phyloP scores from a whole-genome alignment of 257 asterid genomes.

The Penstemon davidsonii region DNA sequence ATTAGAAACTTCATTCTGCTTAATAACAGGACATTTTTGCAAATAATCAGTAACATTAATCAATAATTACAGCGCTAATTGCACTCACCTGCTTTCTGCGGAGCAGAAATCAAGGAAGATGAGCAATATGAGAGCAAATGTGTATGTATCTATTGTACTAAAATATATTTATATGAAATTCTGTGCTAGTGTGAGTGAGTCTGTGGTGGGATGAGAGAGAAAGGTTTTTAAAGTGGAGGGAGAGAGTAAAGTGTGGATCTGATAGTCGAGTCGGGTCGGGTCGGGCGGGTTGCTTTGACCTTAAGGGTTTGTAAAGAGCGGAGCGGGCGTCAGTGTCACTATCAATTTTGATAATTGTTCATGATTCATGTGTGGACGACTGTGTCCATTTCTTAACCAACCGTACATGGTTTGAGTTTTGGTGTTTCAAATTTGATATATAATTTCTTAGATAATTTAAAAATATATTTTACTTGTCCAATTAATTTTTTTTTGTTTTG shows the following conservation, averaged over 20 bases:
- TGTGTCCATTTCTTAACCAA: slow-evolving; percentile 28
- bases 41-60: not conserved
- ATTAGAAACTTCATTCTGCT: slow-evolving; percentile 1
- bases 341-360: slow-evolving; percentile 30
- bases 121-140: not conserved
- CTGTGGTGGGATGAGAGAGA: slow-evolving; percentile 18
- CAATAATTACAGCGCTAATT: not conserved
- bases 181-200: slow-evolving; percentile 18
- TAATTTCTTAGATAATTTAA: not conserved
- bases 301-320: slow-evolving; percentile 39
- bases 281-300: slow-evolving; percentile 56
- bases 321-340: slow-evolving; percentile 46
- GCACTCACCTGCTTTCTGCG: slow-evolving; percentile 32
- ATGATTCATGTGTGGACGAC: slow-evolving; percentile 39
- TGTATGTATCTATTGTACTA: not conserved
- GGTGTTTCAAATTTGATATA: not conserved
- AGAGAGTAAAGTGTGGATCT: slow-evolving; percentile 33
- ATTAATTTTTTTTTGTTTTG: too few relatives aligned
- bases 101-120: slow-evolving; percentile 26
- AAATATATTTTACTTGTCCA: too few relatives aligned
- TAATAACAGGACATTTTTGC: not conserved
- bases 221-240: slow-evolving; percentile 10
- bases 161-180: slow-evolving; percentile 1
- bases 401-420: slow-evolving; percentile 9
- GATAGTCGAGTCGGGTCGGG: slow-evolving; percentile 18